phyloP scores from a whole-genome alignment of 169 alveolate species.

The Theileria equi region DNA sequence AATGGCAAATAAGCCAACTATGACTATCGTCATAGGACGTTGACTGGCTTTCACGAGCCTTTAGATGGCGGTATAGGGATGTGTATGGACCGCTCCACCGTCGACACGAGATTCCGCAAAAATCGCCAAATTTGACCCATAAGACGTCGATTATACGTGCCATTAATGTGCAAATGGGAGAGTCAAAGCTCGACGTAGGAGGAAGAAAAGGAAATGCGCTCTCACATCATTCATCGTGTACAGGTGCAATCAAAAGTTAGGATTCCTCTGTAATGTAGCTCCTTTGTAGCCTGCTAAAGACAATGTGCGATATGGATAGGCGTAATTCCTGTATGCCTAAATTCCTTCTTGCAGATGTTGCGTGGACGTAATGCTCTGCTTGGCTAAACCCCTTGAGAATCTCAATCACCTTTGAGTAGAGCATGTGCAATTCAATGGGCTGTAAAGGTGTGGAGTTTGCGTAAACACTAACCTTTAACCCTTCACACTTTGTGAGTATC shows the following conservation, averaged over 20 bases:
- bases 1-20: background rate
- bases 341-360: conserved; percentile 50
- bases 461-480: conserved; percentile 56
- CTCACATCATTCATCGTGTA: background rate
- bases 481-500: conserved; percentile 77
- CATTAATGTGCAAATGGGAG: background rate
- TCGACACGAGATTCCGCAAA: too few relatives aligned
- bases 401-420: conserved; percentile 26
- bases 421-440: conserved; percentile 50
- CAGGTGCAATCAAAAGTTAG: too few relatives aligned
- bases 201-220: background rate
- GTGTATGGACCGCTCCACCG: too few relatives aligned
- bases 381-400: conserved; percentile 47
- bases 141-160: too few relatives aligned
- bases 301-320: conserved; percentile 56
- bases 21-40: too few relatives aligned
- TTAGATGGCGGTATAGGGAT: too few relatives aligned
- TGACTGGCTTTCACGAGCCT: too few relatives aligned
- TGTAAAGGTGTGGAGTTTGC: background rate
- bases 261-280: too few relatives aligned
- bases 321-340: conserved; percentile 56
- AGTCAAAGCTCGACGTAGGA: background rate
- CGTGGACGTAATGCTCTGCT: conserved; percentile 40
- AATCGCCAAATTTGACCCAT: too few relatives aligned
- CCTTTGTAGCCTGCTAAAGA: conserved; percentile 2